Base-by-base conservation (phyloP, 106 monocot species). In the Apostasia ramifera region DNA sequence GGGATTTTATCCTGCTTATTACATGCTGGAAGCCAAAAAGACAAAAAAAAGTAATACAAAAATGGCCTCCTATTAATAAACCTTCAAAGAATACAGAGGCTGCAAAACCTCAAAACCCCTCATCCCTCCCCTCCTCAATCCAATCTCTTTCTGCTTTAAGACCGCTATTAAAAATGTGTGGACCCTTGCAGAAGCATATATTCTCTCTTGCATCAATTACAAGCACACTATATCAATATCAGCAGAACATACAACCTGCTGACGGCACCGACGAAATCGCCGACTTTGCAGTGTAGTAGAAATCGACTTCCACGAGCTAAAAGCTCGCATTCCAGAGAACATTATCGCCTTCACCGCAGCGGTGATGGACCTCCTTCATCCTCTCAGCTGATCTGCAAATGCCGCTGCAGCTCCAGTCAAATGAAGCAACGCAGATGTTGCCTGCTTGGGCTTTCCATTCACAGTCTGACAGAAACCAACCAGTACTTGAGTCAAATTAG, bases 381-480 rank as follows among this genome's bases (percentile, higher is more conserved):
- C 79, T 75, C 37, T 82, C 81, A 3, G 61, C 82, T 6, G 85
- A 85, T 53, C 76, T 85, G 81, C 85, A 85, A n/a, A 85, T 82
- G 6, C 85, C 85, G 14, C 85, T 82, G 66, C 85, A 85, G 70
- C 72, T 85, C 85, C 85, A 85, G 51, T 85, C 85, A 44, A 85
- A 85, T 0, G 85, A 85, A 6, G 85, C 85, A 66, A 73, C 85
- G 13, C 85, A 85, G 50, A 85, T 63, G 66, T 85, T 85, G 66
- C 85, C 85, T 0, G 82, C 85, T 53, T 85, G 85, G 2, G 82
- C 85, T 69, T 85, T 82, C 85, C 85, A 85, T 52, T 85, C 85
- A 8, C 85, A 85, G 66, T 85, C 85, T 85, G 59, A 40, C 66
- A 38, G 8, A 49, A 54, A 3, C n/a, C 2, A 63, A 43, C 8